phyloP scores from a whole-genome alignment of 2,329 filamentous ascomycete species.

The Helminthosporium solani region DNA sequence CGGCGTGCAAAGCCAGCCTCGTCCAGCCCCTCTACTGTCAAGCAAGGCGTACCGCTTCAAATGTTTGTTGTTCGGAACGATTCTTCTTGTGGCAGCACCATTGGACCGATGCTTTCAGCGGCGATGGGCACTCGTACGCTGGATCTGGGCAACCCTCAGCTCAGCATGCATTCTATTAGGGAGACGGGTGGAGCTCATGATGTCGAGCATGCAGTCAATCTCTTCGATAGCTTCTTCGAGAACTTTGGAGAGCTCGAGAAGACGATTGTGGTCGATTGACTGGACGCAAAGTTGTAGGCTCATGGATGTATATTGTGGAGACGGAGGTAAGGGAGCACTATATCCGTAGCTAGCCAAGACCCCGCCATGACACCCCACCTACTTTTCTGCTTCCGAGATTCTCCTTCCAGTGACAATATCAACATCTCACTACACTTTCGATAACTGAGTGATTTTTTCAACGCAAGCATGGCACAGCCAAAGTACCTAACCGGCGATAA shows the following conservation, averaged over 20 bases:
- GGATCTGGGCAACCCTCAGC: constrained; percentile 89
- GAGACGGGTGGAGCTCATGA: constrained; percentile 89
- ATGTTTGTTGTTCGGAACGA: constrained; percentile 97
- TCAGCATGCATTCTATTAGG: constrained; percentile 95
- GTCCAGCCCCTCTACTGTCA: constrained; percentile 44
- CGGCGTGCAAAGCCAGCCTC: constrained; percentile 56
- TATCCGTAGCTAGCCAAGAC: background rate
- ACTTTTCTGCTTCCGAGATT: background rate
- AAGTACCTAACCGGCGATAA: constrained; percentile 76
- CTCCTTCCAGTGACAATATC: background rate
- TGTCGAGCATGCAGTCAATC: constrained; percentile 77
- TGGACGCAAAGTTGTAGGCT: constrained; percentile 26
- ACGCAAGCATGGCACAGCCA: constrained; percentile 38
- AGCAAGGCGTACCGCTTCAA: constrained; percentile 79
- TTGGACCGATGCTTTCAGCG: constrained; percentile 93
- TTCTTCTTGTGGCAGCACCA: constrained; percentile 90
- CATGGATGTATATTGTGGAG: background rate
- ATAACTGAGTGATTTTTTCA: background rate
- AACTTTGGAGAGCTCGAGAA: constrained; percentile 80
- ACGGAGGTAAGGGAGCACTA: background rate
- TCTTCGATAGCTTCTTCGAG: constrained; percentile 86
- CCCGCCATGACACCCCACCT: background rate
- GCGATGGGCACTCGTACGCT: constrained; percentile 83
- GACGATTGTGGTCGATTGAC: constrained; percentile 79
- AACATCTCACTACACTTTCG: background rate